Conservation (phyloP, 129 eudicot species). For the Deinandra increscens region DNA sequence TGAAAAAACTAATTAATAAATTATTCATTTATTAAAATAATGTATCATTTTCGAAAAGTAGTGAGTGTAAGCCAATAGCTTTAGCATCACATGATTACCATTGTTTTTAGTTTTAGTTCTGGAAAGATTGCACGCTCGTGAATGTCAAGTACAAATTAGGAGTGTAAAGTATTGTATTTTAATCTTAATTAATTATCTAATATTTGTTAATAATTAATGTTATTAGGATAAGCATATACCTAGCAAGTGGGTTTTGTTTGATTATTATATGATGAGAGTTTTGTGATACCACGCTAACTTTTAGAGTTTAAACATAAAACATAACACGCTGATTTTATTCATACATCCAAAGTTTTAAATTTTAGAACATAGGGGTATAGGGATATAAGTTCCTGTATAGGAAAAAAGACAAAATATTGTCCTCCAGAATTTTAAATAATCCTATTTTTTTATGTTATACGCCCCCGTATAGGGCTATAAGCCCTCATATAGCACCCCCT, state of each 20-base stretch:
- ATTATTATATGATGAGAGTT: background rate
- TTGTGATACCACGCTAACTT: background rate
- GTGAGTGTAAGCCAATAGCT: conserved; percentile 18
- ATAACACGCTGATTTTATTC: too few species aligned
- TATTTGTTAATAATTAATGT: background rate
- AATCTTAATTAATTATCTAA: background rate
- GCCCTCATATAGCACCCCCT: too few species aligned
- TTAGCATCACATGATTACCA: conserved; percentile 19
- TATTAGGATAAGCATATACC: background rate
- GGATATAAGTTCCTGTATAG: too few species aligned
- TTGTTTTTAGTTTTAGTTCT: background rate
- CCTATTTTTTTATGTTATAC: too few species aligned
- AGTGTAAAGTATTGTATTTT: conserved; percentile 12
- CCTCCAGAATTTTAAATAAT: too few species aligned
- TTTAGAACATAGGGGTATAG: too few species aligned
- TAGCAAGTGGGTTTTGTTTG: background rate
- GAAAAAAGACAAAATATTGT: too few species aligned
- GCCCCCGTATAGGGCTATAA: too few species aligned
- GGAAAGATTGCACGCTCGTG: conserved; percentile 18
- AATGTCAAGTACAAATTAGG: conserved; percentile 4
- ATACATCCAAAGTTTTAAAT: too few species aligned
- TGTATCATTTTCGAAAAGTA: background rate
- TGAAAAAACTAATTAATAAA: background rate
- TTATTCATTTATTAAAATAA: background rate
- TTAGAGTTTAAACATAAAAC: too few species aligned